Evolutionary conservation across 2,329 filamentous ascomycete species (phyloP).

Genomic region (Laburnicola sp.): DNA sequence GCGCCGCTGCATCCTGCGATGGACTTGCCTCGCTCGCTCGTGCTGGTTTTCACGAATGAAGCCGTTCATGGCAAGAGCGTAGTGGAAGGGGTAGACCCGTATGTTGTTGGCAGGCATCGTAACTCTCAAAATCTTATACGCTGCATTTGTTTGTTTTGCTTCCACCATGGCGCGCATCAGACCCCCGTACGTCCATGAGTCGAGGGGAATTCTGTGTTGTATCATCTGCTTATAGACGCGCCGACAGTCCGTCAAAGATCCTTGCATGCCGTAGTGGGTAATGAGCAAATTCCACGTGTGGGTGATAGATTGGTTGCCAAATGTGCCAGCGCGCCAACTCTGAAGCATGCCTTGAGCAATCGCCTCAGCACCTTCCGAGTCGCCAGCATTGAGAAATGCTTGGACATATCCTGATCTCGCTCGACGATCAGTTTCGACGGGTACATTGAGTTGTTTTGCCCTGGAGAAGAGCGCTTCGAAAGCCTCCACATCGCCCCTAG

Average conservation of each 20-base stretch:
- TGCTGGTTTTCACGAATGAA: constrained; percentile 48
- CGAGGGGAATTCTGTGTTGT: constrained; percentile 53
- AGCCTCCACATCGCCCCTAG: constrained; percentile 71
- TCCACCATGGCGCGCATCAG: constrained; percentile 62
- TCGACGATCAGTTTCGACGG: constrained; percentile 24
- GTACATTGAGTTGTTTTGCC: constrained; percentile 55
- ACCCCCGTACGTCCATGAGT: constrained; percentile 63
- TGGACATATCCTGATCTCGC: constrained; percentile 59
- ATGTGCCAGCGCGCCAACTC: constrained; percentile 36
- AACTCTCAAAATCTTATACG: constrained; percentile 56
- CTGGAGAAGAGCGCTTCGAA: constrained; percentile 67
- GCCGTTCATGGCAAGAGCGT: constrained; percentile 57
- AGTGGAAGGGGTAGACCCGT: constrained; percentile 54
- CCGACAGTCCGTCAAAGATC: constrained; percentile 60
- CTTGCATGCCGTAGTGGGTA: constrained; percentile 66
- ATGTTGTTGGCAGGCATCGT: constrained; percentile 56
- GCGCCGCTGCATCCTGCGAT: constrained; percentile 48
- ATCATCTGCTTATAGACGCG: constrained; percentile 61
- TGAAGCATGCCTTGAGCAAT: constrained; percentile 64
- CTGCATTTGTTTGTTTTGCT: constrained; percentile 57
- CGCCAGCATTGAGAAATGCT: constrained; percentile 58
- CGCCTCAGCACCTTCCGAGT: constrained; percentile 45
- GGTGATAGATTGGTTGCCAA: constrained; percentile 57
- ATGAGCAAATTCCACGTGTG: constrained; percentile 80
- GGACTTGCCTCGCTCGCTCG: constrained; percentile 55